phyloP scores from a whole-genome alignment of 2,329 filamentous ascomycete species.

The Thielaviopsis euricoi region DNA sequence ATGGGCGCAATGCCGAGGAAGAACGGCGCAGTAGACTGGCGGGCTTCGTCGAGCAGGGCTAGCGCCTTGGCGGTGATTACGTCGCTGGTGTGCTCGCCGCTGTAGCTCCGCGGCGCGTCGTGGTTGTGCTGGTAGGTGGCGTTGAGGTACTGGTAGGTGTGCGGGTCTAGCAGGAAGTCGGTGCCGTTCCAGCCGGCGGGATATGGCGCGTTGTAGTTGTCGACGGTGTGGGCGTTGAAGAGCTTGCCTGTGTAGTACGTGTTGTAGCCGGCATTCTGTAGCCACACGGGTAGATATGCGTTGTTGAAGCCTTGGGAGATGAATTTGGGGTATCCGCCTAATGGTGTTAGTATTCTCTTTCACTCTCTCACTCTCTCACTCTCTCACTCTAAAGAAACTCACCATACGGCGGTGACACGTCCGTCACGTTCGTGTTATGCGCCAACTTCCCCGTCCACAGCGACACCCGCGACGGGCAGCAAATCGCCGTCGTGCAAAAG shows the following conservation, averaged over 20 bases:
- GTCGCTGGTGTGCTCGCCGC: conserved; percentile 36
- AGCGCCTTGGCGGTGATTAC: conserved; percentile 33
- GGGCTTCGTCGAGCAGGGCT: conserved; percentile 35
- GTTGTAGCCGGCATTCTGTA: conserved; percentile 32
- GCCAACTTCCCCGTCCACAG: conserved; percentile 45
- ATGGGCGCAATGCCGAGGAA: conserved; percentile 38
- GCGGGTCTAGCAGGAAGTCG: conserved; percentile 43
- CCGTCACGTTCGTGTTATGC: conserved; percentile 48
- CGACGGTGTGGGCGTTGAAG: conserved; percentile 32
- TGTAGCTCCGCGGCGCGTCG: conserved; percentile 33
- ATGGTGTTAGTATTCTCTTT: conserved; percentile 12
- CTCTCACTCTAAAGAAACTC: conserved; percentile 8
- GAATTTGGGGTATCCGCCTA: conserved; percentile 31
- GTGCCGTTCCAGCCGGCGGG: conserved; percentile 40
- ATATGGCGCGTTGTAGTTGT: conserved; percentile 34
- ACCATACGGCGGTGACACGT: conserved; percentile 35
- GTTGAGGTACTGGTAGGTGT: conserved; percentile 53
- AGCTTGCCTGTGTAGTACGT: conserved; percentile 40
- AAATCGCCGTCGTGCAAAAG: conserved; percentile 47
- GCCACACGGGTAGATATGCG: conserved; percentile 33
- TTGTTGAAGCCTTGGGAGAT: conserved; percentile 32
- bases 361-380: neutral
- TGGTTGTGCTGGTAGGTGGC: conserved; percentile 45
- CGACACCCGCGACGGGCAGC: conserved; percentile 46
- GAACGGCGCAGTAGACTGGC: conserved; percentile 30